Evolutionary conservation across 2,329 filamentous ascomycete genomes (phyloP).

Genomic region (Penicillium rolfsii): DNA sequence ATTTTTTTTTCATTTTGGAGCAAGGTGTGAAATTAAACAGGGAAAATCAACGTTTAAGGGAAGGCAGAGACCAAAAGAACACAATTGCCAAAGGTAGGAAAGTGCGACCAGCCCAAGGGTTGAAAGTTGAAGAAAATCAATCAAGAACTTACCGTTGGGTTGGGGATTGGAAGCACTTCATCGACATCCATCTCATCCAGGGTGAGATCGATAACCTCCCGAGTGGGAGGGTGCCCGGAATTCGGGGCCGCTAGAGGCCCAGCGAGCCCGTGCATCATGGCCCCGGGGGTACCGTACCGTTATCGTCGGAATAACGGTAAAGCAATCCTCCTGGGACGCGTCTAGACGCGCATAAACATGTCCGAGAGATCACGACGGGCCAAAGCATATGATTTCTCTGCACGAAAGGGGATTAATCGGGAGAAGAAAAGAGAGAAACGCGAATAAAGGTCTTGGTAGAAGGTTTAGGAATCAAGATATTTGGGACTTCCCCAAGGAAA

Average conservation of each 20-base stretch:
- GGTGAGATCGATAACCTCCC: constrained; percentile 10
- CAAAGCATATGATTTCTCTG: not conserved
- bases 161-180: not conserved
- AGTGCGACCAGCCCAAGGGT: not conserved
- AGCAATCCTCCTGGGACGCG: not conserved
- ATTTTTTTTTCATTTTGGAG: too few species aligned
- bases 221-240: not conserved
- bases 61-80: not conserved
- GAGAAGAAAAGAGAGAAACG: not conserved
- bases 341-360: not conserved
- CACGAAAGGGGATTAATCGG: not conserved
- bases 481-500: not conserved
- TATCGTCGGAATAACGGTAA: not conserved
- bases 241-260: not conserved
- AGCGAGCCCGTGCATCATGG: not conserved
- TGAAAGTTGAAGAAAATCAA: not conserved
- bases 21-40: not conserved
- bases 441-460: not conserved
- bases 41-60: not conserved
- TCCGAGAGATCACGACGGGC: not conserved
- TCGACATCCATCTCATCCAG: constrained; percentile 1
- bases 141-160: not conserved
- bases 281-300: not conserved
- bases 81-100: not conserved
- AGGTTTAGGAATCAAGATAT: not conserved